Evolutionary conservation across 129 eudicot species (phyloP).

Genomic region (Gnaphalium uliginosum): DNA sequence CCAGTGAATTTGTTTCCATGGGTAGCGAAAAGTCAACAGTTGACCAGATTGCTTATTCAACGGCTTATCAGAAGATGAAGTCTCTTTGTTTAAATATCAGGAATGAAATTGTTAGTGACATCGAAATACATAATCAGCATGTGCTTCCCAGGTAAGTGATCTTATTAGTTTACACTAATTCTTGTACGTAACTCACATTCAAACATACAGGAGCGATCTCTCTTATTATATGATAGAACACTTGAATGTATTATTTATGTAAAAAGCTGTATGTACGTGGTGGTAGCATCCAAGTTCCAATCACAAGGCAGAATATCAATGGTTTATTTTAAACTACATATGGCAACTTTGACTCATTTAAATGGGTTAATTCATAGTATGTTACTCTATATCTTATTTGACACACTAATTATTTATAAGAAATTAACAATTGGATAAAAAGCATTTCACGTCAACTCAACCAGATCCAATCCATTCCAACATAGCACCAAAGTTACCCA

Average conservation of each 20-base stretch:
- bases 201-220: neutral
- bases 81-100: conserved; percentile 54
- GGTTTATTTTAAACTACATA: neutral
- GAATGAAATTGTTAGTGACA: conserved; percentile 71
- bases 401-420: neutral
- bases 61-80: conserved; percentile 71
- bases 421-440: neutral
- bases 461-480: neutral
- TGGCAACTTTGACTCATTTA: neutral
- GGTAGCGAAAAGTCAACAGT: conserved; percentile 36
- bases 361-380: neutral
- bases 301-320: too few species aligned
- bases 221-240: neutral
- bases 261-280: neutral
- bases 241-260: neutral
- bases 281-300: neutral
- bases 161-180: conserved; percentile 1
- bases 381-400: neutral
- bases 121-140: conserved; percentile 55
- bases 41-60: conserved; percentile 48
- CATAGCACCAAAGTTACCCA: neutral
- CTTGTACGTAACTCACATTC: neutral
- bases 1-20: conserved; percentile 55
- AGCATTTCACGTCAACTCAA: neutral
- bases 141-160: conserved; percentile 64